phyloP scores from a whole-genome alignment of 768 basidiomycete genomes.

The Lepiota venenata region DNA sequence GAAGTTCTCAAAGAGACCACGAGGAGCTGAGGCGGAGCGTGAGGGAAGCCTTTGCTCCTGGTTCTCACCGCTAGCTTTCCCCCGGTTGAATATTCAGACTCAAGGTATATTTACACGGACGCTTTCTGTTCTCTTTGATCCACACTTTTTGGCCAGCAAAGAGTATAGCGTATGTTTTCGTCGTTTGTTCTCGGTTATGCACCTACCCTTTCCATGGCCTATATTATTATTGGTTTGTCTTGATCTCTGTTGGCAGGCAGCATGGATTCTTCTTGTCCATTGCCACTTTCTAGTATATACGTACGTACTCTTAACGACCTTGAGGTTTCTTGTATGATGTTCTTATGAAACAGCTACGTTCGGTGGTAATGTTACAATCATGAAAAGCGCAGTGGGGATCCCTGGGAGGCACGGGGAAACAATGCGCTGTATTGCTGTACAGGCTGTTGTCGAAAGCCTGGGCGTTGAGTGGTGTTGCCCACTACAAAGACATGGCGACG shows the following conservation, averaged over 20 bases:
- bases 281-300: background rate
- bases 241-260: background rate
- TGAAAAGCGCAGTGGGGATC: no score
- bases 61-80: conserved; percentile 47
- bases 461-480: no score
- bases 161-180: conserved; percentile 13
- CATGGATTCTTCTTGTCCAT: background rate
- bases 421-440: no score
- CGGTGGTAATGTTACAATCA: no score
- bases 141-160: conserved; percentile 2
- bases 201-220: conserved; percentile 5
- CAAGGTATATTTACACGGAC: conserved; percentile 11
- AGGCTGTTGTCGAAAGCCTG: no score
- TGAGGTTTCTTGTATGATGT: conserved; percentile 1
- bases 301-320: conserved; percentile 5
- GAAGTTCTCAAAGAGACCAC: conserved; percentile 63
- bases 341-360: no score
- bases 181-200: conserved; percentile 12
- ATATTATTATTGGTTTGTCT: conserved; percentile 9
- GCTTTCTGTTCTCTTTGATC: conserved; percentile 13
- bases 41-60: conserved; percentile 73
- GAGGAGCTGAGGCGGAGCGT: conserved; percentile 82
- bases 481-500: no score
- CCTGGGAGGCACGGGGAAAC: background rate
- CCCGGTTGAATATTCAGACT: conserved; percentile 9